phyloP scores from a whole-genome alignment of 805 yeast species.

The Kodamaea sagamina region DNA sequence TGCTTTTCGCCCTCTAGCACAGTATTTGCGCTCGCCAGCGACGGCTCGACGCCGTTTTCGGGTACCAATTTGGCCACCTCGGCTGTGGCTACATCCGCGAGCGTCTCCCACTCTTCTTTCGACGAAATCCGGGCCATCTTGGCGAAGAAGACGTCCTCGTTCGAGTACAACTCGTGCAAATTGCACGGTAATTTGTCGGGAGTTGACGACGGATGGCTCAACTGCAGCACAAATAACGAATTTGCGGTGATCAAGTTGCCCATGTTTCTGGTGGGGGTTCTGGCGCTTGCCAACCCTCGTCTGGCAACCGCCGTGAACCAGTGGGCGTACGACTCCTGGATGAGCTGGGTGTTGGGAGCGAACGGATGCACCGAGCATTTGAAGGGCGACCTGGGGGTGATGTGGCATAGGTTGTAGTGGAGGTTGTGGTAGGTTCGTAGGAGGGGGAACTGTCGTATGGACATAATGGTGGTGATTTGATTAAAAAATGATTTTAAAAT shows the following conservation, averaged over 20 bases:
- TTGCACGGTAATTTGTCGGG: background rate
- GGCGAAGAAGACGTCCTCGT: slow-evolving; percentile 2
- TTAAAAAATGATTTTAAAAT: background rate
- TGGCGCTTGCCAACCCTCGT: background rate
- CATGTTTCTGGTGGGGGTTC: slow-evolving; percentile 9
- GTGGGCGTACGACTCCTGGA: slow-evolving; percentile 20
- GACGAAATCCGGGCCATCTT: background rate
- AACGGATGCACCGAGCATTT: slow-evolving; percentile 21
- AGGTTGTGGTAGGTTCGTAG: slow-evolving; percentile 19
- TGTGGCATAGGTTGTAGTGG: slow-evolving; percentile 18
- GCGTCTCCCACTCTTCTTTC: background rate
- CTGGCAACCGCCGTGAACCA: slow-evolving; percentile 15
- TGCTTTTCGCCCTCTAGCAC: background rate
- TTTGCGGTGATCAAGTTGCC: slow-evolving; percentile 11
- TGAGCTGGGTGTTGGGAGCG: slow-evolving; percentile 21
- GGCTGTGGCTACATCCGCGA: background rate
- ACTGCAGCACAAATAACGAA: slow-evolving; percentile 9
- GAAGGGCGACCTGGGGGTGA: slow-evolving; percentile 16
- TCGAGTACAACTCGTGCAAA: background rate
- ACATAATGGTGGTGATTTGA: slow-evolving; percentile 6
- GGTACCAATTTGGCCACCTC: background rate
- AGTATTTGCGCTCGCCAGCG: background rate
- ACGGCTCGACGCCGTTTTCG: background rate
- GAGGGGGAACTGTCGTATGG: slow-evolving; percentile 22
- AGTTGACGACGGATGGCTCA: background rate